Percentiles rank a stretch among this genome's conserved stretches.
phyloP scores from a whole-genome alignment of 2,329 filamentous ascomycete species.

The Tolypocladium nubicola region DNA sequence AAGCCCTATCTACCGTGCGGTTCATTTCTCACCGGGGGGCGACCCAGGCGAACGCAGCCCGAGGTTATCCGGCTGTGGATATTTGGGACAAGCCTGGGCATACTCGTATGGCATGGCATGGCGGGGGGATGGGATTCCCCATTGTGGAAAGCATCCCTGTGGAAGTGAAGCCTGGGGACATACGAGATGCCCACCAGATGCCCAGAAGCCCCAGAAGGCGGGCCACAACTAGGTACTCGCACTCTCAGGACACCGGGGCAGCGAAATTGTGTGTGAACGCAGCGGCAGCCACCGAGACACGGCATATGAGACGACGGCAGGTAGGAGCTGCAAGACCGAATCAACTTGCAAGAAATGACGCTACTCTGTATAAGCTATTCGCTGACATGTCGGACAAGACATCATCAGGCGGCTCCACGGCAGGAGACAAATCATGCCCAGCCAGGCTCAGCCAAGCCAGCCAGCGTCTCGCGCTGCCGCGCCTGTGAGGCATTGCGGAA shows the following conservation, averaged over 20 bases:
- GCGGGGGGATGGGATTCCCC: not conserved
- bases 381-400: not conserved
- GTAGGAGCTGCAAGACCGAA: not conserved
- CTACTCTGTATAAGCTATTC: not conserved
- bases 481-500: not conserved
- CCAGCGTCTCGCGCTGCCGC: not conserved
- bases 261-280: not conserved
- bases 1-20: not conserved
- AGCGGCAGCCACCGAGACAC: not conserved
- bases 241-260: not conserved
- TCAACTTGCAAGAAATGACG: not conserved
- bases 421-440: not conserved
- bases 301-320: not conserved
- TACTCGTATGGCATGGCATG: not conserved
- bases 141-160: not conserved
- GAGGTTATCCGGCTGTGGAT: not conserved
- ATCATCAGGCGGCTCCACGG: not conserved
- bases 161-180: not conserved
- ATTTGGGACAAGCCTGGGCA: not conserved
- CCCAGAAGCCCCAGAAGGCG: not conserved
- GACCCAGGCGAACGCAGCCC: not conserved
- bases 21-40: not conserved
- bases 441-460: not conserved
- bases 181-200: too few relatives aligned
- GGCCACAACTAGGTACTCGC: too few relatives aligned